Percentiles rank a stretch among this genome's conserved stretches.
phyloP scores from a whole-genome alignment of 2,329 filamentous ascomycete genomes.

The Diaporthe caulivora region DNA sequence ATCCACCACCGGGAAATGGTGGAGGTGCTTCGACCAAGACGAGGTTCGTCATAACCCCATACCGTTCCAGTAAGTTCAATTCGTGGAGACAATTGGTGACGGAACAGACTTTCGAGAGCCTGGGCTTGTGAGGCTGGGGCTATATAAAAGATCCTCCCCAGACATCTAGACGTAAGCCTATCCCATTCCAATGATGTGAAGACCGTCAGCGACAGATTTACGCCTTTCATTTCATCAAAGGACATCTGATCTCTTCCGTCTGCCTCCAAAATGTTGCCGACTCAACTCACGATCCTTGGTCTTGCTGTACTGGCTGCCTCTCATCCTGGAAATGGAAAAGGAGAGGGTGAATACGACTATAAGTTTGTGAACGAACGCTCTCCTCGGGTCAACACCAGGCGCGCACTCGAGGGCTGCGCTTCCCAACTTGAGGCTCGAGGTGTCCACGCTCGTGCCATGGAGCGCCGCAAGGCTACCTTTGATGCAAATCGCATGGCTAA shows the following conservation, averaged over 20 bases:
- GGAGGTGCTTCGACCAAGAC: neutral
- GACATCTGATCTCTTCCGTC: neutral
- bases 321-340: conserved; percentile 29
- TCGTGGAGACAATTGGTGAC: neutral
- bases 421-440: conserved; percentile 32
- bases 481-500: conserved; percentile 22
- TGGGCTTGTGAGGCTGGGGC: neutral
- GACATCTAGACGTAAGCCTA: too few relatives aligned
- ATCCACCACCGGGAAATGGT: neutral
- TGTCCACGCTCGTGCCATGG: conserved; percentile 24
- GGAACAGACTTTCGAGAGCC: neutral
- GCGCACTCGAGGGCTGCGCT: conserved; percentile 32
- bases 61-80: neutral
- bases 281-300: conserved; percentile 14
- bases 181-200: too few relatives aligned
- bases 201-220: neutral
- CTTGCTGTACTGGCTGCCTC: conserved; percentile 25
- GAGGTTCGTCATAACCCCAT: neutral
- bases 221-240: neutral
- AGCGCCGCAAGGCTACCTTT: conserved; percentile 29
- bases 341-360: conserved; percentile 5
- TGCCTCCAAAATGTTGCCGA: conserved; percentile 32
- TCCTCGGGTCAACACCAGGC: conserved; percentile 1
- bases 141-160: neutral
- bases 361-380: conserved; percentile 5